Evolutionary conservation across 257 asterid genomes (phyloP), one percentile per base, ranked within the genome.

Genomic region (Solanum verrucosum): DNA sequence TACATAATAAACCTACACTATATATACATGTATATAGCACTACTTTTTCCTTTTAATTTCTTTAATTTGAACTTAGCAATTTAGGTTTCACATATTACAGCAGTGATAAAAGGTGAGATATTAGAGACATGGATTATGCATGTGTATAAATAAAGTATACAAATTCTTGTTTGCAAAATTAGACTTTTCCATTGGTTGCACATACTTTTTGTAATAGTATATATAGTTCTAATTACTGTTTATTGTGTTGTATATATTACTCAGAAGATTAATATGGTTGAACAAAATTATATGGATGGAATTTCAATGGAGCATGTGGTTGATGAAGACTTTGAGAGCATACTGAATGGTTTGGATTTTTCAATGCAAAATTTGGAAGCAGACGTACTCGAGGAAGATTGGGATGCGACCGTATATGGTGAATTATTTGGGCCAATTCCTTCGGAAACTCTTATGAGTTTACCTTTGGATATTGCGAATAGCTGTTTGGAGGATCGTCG

Each of bases 361-460:
- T 96, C 97, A 3, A 83, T 93, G 91, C 96, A 95, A 90, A 92
- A 93, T 90, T 84, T 95, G 87, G 98, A 92, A 73, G 92, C 85
- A 0, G 93, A 88, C 38, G 95, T 81, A 18, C 71, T 87, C n/a
- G 87, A 31, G 40, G 93, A 88, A 29, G 98, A 91, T 31, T 95
- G 96, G 98, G 96, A 95, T 87, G 88, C 88, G 40, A 88, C 87
- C 88, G 87, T 92, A 83, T 92, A 92, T 4, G 72, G 8, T 31
- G 91, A 93, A 3, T 90, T 49, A 86, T 88, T 93, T 1, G 98
- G 95, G 52, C 97, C 98, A 65, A 92, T 95, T 46, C 98, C 97
- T 2, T n/a, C 91, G 9, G 96, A 93, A 23, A 89, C 91, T 52
- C 74, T 92, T n/a, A 60, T 87, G 88, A 91, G 88, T 9, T 89